Conservation (phyloP, 306 rosid species). For the Quercus cerris region DNA sequence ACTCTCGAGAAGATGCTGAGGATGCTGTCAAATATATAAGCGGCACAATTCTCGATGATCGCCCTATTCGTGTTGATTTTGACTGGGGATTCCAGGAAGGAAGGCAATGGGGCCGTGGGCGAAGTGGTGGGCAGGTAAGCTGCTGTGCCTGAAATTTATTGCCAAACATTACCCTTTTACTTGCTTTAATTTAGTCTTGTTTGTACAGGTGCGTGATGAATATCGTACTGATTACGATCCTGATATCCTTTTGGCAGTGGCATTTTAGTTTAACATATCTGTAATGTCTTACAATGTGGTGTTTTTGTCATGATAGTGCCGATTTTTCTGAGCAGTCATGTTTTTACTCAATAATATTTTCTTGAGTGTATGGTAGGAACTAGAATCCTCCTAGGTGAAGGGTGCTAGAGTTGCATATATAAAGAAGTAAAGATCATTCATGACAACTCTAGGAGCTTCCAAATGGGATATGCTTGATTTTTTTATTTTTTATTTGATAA, state of each 20-base stretch:
- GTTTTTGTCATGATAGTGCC: background rate
- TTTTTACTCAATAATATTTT: background rate
- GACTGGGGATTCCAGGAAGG: conserved; percentile 99
- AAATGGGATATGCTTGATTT: background rate
- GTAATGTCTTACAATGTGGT: background rate
- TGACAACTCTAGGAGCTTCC: background rate
- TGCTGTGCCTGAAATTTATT: conserved; percentile 4
- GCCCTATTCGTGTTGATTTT: conserved; percentile 98
- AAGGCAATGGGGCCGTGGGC: conserved; percentile 99
- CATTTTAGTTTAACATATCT: conserved; percentile 1
- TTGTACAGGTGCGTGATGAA: conserved; percentile 87
- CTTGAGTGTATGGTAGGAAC: background rate
- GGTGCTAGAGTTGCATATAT: background rate
- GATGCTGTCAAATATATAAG: conserved; percentile 95
- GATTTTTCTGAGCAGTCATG: background rate
- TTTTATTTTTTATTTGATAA: background rate
- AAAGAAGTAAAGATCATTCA: background rate
- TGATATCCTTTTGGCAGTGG: conserved; percentile 70
- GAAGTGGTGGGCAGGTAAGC: conserved; percentile 96
- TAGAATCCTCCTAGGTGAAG: background rate
- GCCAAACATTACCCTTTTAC: background rate
- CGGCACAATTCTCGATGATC: conserved; percentile 96
- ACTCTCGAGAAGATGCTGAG: conserved; percentile 93
- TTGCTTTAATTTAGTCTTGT: conserved; percentile 17
- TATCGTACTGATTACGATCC: conserved; percentile 99